Evolutionary conservation across 257 asterid species (phyloP).

Genomic region (Paulownia fortunei): DNA sequence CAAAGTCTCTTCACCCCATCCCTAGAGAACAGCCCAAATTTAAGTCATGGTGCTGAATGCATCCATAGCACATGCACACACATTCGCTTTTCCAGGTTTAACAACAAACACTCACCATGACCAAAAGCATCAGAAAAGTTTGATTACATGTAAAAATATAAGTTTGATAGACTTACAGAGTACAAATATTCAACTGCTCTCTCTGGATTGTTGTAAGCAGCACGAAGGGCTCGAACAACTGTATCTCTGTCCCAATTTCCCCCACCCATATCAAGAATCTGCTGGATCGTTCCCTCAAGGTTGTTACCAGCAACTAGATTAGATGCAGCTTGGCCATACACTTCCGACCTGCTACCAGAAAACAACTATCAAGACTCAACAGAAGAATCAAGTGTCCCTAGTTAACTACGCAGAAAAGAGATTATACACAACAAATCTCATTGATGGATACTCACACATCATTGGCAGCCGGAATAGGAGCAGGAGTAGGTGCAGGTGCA

Average conservation of each 20-base stretch:
- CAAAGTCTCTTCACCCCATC: not conserved
- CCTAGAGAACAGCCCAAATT: not conserved
- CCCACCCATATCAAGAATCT: conserved; percentile 92
- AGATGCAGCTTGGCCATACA: conserved; percentile 73
- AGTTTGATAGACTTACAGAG: conserved; percentile 56
- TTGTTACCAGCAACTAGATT: conserved; percentile 75
- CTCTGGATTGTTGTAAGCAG: conserved; percentile 89
- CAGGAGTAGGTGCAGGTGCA: conserved; percentile 35
- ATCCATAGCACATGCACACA: not conserved
- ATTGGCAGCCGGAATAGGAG: conserved; percentile 40
- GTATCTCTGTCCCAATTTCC: conserved; percentile 91
- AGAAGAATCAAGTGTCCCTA: not conserved
- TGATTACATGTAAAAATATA: not conserved
- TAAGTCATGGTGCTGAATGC: conserved; percentile 1
- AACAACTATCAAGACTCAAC: conserved; percentile 8
- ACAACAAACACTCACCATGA: not conserved
- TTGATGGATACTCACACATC: conserved; percentile 44
- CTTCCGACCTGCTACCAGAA: conserved; percentile 55
- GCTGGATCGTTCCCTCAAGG: conserved; percentile 74
- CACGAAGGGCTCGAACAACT: conserved; percentile 84
- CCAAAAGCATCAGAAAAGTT: not conserved
- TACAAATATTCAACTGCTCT: conserved; percentile 91
- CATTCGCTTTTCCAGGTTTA: not conserved
- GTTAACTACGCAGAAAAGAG: not conserved
- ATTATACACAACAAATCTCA: not conserved